These are phyloP conservation scores for Dacryopinax spathularia DNA, from an alignment of 768 basidiomycete genomes.

Conservation along the genomic window DNA sequence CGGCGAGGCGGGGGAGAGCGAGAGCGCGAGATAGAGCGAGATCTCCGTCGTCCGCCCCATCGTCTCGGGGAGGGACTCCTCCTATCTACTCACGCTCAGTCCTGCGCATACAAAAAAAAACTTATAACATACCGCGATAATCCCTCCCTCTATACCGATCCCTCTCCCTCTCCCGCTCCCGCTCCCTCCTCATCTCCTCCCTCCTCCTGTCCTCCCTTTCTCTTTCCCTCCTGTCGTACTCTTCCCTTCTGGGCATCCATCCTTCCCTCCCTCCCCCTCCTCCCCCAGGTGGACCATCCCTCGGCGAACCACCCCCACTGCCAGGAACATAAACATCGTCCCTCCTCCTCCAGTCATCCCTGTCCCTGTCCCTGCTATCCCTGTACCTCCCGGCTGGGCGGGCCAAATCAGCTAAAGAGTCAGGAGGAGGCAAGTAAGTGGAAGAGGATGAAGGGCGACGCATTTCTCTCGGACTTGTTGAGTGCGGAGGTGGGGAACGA, in stretches of 20 bases:
- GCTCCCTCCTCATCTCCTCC: not conserved
- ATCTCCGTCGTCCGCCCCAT: not conserved
- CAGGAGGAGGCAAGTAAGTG: not conserved
- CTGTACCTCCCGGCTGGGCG: not conserved
- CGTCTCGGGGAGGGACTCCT: not conserved
- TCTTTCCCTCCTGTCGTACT: not conserved
- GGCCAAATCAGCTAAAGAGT: not conserved
- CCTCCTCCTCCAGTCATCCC: constrained; percentile 1
- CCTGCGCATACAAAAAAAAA: not conserved
- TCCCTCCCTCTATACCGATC: not conserved
- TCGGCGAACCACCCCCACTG: too few species aligned
- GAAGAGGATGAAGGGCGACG: not conserved
- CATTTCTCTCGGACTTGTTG: too few species aligned
- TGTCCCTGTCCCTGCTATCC: not conserved
- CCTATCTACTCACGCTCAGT: not conserved
- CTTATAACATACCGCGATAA: not conserved
- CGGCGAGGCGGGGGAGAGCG: not conserved
- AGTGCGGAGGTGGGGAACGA: too few species aligned
- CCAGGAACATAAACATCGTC: not conserved
- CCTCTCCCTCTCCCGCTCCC: not conserved
- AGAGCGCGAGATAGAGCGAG: not conserved
- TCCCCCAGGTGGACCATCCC: not conserved
- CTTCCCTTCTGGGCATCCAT: not conserved
- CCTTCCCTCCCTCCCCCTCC: not conserved
- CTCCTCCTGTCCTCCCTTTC: constrained; percentile 1